phyloP scores from a whole-genome alignment of 1,284 basidiomycete species.

The Puccinia polysora region DNA sequence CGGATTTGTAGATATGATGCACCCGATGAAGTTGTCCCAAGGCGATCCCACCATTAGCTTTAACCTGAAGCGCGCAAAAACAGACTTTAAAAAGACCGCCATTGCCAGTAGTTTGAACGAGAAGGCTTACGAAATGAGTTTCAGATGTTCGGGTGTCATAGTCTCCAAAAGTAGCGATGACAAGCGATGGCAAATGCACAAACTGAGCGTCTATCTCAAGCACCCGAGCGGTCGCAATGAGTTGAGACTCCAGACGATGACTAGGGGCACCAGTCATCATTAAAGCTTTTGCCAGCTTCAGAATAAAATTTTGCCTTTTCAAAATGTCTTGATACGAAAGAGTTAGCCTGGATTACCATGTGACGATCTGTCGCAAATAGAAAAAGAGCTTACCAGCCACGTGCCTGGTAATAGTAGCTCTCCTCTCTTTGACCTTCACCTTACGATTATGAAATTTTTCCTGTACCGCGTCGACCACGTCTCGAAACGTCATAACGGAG shows the following conservation, averaged over 20 bases:
- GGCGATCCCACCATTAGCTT: slow-evolving; percentile 44
- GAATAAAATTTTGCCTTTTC: slow-evolving; percentile 68
- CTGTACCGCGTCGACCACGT: slow-evolving; percentile 29
- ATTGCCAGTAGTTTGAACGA: not conserved
- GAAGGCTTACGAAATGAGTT: slow-evolving; percentile 62
- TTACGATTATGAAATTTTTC: slow-evolving; percentile 15
- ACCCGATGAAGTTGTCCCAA: slow-evolving; percentile 58
- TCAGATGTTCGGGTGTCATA: slow-evolving; percentile 64
- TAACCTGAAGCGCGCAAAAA: slow-evolving; percentile 37
- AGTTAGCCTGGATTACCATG: not conserved
- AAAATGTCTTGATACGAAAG: slow-evolving; percentile 55
- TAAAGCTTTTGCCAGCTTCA: slow-evolving; percentile 73
- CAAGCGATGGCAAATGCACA: slow-evolving; percentile 71
- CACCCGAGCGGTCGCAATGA: slow-evolving; percentile 70
- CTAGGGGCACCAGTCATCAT: slow-evolving; percentile 77
- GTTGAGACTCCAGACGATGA: slow-evolving; percentile 76
- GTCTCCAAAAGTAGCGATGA: slow-evolving; percentile 76
- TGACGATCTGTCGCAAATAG: not conserved
- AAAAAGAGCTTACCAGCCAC: slow-evolving; percentile 25
- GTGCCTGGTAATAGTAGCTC: slow-evolving; percentile 36
- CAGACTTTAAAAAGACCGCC: not conserved
- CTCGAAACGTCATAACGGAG: slow-evolving; percentile 29
- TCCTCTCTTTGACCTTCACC: slow-evolving; percentile 5
- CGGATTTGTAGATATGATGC: slow-evolving; percentile 65
- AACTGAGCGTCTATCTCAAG: slow-evolving; percentile 72